Conservation (phyloP, 2,329 filamentous ascomycete species). For the Chaetothyriales sp. region DNA sequence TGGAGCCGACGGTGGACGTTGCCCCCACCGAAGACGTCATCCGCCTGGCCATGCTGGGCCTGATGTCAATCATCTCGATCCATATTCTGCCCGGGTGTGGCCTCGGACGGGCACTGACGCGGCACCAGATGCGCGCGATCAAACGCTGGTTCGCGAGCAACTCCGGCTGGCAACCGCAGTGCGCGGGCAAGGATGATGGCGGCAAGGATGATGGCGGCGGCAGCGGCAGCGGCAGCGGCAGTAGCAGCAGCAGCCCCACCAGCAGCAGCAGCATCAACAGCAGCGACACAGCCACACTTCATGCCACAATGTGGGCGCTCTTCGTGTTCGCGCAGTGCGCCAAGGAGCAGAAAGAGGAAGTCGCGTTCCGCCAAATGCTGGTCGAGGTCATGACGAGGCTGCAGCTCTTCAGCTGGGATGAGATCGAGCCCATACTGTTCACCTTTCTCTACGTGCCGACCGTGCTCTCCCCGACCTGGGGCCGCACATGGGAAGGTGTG, state of each 20-base stretch:
- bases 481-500: slow-evolving; percentile 5
- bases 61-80: slow-evolving; percentile 8
- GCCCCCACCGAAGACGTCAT: slow-evolving; percentile 10
- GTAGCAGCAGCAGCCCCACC: no score
- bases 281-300: background rate
- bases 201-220: no score
- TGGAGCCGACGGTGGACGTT: background rate
- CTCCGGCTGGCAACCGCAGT: background rate
- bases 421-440: slow-evolving; percentile 7
- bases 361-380: slow-evolving; percentile 4
- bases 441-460: slow-evolving; percentile 10
- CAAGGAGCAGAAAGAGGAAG: slow-evolving; percentile 7
- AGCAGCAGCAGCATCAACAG: background rate
- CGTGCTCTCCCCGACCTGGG: slow-evolving; percentile 7
- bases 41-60: slow-evolving; percentile 11
- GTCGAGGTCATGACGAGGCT: slow-evolving; percentile 2
- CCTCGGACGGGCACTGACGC: slow-evolving; percentile 12
- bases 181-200: no score
- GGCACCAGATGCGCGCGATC: slow-evolving; percentile 9
- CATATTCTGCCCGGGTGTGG: slow-evolving; percentile 11
- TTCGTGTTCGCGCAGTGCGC: slow-evolving; percentile 16
- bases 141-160: slow-evolving; percentile 5
- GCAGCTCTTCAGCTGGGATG: slow-evolving; percentile 6
- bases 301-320: slow-evolving; percentile 17
- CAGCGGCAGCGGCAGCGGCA: no score